Evolutionary conservation across 1,284 basidiomycete species (phyloP).

Genomic region (Acaromyces ingoldii): DNA sequence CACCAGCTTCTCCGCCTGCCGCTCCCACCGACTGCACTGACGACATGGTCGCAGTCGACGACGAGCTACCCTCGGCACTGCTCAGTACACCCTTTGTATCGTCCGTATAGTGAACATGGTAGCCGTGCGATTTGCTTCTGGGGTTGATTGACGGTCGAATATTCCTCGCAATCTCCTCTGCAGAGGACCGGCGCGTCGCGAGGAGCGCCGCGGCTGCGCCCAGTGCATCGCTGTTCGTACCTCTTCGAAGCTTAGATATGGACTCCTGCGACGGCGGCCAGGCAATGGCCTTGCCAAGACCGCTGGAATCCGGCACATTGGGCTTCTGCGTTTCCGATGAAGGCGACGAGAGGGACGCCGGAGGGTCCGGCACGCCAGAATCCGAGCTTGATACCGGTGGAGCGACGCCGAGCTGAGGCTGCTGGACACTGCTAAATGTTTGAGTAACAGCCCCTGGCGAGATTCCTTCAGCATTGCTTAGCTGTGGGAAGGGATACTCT

Average conservation of each 20-base stretch:
- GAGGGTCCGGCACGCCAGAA: neutral
- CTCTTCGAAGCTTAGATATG: neutral
- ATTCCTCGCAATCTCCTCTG: neutral
- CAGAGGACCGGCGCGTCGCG: slow-evolving; percentile 5
- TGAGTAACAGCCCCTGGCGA: neutral
- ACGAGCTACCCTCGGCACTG: neutral
- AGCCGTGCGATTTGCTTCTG: slow-evolving; percentile 7
- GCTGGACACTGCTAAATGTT: neutral
- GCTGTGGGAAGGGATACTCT: neutral
- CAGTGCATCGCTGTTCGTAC: slow-evolving; percentile 8
- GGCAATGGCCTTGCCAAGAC: too few relatives aligned
- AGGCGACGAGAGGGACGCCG: neutral
- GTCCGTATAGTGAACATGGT: neutral
- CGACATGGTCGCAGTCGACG: neutral
- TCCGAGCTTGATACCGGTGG: neutral
- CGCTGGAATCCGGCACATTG: too few relatives aligned
- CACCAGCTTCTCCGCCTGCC: neutral
- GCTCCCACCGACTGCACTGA: neutral
- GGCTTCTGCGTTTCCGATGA: too few relatives aligned
- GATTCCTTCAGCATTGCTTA: neutral
- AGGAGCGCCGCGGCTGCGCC: slow-evolving; percentile 8
- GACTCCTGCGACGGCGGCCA: neutral
- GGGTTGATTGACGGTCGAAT: neutral
- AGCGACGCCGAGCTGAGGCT: neutral
- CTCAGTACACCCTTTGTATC: neutral